Percentiles rank a stretch among this genome's conserved stretches.
Evolutionary conservation across 2,329 filamentous ascomycete species (phyloP).

Genomic region (Gnomoniopsis smithogilvyi): DNA sequence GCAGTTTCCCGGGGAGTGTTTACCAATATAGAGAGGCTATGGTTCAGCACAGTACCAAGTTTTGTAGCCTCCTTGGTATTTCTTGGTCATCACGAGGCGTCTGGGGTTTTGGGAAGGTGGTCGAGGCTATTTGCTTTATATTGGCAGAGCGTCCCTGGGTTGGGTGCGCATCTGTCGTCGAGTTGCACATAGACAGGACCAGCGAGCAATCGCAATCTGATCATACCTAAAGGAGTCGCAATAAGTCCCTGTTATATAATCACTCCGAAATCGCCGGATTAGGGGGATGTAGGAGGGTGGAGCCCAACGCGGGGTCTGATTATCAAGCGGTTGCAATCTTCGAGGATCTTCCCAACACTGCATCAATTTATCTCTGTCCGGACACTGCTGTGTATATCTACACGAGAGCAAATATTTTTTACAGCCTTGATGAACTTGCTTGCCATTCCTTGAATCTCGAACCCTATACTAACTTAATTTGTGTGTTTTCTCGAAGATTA

Average conservation of each 20-base stretch:
- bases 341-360: neutral
- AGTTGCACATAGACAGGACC: too few species aligned
- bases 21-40: constrained; percentile 25
- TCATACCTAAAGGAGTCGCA: neutral
- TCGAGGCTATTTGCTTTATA: too few species aligned
- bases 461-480: too few species aligned
- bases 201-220: neutral
- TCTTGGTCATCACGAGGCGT: too few species aligned
- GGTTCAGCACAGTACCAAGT: too few species aligned
- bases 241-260: neutral
- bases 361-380: neutral
- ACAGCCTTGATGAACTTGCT: too few species aligned
- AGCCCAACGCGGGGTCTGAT: neutral
- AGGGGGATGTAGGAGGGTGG: neutral
- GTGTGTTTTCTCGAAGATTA: too few species aligned
- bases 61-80: too few species aligned
- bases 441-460: too few species aligned
- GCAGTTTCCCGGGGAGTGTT: constrained; percentile 26
- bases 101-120: too few species aligned
- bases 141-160: too few species aligned
- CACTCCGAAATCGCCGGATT: neutral
- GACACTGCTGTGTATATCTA: neutral
- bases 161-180: too few species aligned
- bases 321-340: neutral
- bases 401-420: neutral